These are phyloP conservation scores for Aspergillus nomiae DNA, from an alignment of 2,329 filamentous ascomycete species.

Conservation along the genomic window DNA sequence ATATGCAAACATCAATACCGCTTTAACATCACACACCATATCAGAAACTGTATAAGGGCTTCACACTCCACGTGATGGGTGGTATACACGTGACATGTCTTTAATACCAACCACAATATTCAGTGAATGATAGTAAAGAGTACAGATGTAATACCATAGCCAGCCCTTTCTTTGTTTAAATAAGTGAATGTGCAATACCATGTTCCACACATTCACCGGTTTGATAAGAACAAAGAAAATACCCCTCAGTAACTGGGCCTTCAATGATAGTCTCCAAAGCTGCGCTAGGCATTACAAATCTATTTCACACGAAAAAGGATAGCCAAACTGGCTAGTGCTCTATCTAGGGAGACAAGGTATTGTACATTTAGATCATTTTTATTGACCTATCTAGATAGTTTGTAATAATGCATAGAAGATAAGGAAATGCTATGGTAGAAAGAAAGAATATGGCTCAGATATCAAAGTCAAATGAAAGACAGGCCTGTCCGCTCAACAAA, in stretches of 20 bases:
- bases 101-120: neutral
- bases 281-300: neutral
- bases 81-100: neutral
- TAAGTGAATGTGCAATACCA: neutral
- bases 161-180: neutral
- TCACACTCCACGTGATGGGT: neutral
- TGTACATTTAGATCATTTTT: neutral
- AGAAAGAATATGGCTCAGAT: constrained; percentile 6
- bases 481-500: constrained; percentile 20
- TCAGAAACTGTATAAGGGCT: neutral
- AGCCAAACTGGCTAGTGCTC: neutral
- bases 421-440: constrained; percentile 6
- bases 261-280: neutral
- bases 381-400: constrained; percentile 1
- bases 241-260: too few species aligned
- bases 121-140: neutral
- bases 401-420: neutral
- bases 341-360: neutral
- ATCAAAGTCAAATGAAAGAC: constrained; percentile 14
- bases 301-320: neutral
- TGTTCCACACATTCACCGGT: neutral
- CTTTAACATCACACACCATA: neutral
- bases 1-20: neutral
- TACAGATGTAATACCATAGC: neutral
- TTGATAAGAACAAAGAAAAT: neutral